Evolutionary conservation across 1,284 basidiomycete genomes (phyloP), one percentile per base, ranked within the genome.

Genomic region (Boletus sp.): DNA sequence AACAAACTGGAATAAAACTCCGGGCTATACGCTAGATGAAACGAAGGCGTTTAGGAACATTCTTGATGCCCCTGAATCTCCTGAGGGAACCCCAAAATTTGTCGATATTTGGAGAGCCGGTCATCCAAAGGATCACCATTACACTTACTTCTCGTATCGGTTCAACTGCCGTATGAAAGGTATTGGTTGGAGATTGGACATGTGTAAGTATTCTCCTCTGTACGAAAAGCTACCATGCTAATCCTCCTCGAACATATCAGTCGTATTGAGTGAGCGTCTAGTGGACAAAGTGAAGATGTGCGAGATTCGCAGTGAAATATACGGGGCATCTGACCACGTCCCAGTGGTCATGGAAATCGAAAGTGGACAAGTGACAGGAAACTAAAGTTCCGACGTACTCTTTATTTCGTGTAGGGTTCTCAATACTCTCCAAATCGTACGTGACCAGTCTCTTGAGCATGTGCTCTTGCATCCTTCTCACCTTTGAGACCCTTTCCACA

Each of bases 391-490:
- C 30, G 14, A 42, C 3, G 10, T 13, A 19, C 27, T 16, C 4
- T 23, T 22, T 23, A 45, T 29, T 27, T 12, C 34, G 5, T 44
- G 19, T 20, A 35, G 30, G 56, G 60, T 23, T 14, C 22, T 69
- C 62, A 92, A 62, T 91, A 95, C 67, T 97, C 93, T 48, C 92
- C 92, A 62, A 96, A 96, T 43, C 80, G 76, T 27, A 80, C 76
- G 71, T 96, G 94, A 0, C 93, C 91, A 1, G 92, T 96, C 64
- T 82, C 71, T 58, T 80, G 79, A 3, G 94, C 94, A 66, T 97
- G 94, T 37, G 78, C 78, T 30, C 88, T 78, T 0, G 94, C 94
- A 50, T 85, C 92, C 61, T 94, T 95, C 72, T 97, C 94, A 20
- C 94, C 94, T 57, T 87, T 92, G 50, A 97, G 68, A 0, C 90